A percentile compares a stretch with the other conserved stretches of the same genome.
These are phyloP conservation scores for Maudiozyma saulgeensis DNA, from an alignment of 805 yeast genomes.

Conservation along the genomic window DNA sequence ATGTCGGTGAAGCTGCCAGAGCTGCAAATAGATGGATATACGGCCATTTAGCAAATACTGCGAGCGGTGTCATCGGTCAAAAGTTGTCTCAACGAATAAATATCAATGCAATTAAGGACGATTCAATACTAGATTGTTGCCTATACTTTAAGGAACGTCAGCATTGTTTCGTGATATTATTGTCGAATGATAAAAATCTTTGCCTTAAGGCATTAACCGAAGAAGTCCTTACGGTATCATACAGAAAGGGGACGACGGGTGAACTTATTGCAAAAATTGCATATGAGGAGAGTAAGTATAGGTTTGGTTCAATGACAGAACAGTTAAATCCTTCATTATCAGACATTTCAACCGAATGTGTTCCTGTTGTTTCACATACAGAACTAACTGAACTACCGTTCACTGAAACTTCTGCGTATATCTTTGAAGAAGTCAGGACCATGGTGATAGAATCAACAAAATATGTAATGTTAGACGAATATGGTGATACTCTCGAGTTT, in stretches of 20 bases:
- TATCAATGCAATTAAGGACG: conserved; percentile 47
- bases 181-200: conserved; percentile 78
- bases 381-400: neutral
- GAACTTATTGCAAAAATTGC: conserved; percentile 35
- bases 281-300: conserved; percentile 28
- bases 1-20: conserved; percentile 39
- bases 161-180: conserved; percentile 42
- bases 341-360: neutral
- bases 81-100: conserved; percentile 45
- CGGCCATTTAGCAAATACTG: conserved; percentile 41
- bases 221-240: conserved; percentile 51
- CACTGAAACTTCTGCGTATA: conserved; percentile 4
- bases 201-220: conserved; percentile 70
- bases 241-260: conserved; percentile 38
- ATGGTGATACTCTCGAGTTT: conserved; percentile 45
- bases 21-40: conserved; percentile 76
- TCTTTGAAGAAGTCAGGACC: conserved; percentile 35
- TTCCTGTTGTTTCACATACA: neutral
- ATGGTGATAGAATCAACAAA: conserved; percentile 40
- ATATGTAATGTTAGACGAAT: conserved; percentile 42
- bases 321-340: neutral
- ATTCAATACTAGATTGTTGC: conserved; percentile 80
- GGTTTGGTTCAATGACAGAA: conserved; percentile 11
- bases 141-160: conserved; percentile 42
- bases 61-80: conserved; percentile 55